Evolutionary conservation across 352 stramenopile genomes (phyloP).

Genomic region (Pythium rishiriense): DNA sequence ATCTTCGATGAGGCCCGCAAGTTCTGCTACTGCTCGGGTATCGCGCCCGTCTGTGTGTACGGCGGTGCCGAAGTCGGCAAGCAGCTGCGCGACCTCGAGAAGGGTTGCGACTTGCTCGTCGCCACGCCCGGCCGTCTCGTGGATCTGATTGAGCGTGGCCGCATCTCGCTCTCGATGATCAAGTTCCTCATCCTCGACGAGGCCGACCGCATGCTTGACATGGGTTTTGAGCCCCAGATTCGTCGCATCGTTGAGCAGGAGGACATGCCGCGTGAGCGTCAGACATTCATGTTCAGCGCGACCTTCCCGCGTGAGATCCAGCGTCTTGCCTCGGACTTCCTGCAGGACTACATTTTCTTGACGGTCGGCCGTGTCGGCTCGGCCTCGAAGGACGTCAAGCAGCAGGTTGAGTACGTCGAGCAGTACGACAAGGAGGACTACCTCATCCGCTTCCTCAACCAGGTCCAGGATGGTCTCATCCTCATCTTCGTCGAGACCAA

Average conservation of each 20-base stretch:
- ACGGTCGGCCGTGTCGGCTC: conserved; percentile 98
- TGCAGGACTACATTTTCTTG: conserved; percentile 99
- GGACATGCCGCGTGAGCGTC: conserved; percentile 95
- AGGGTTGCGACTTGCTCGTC: conserved; percentile 96
- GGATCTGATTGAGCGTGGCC: conserved; percentile 95
- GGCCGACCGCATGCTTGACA: conserved; percentile 99
- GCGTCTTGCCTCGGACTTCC: conserved; percentile 96
- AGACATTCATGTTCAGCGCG: conserved; percentile 99
- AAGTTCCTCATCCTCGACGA: conserved; percentile 98
- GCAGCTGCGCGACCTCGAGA: conserved; percentile 85
- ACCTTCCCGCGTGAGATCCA: conserved; percentile 99
- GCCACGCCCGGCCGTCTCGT: conserved; percentile 97
- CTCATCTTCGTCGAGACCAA: conserved; percentile 99
- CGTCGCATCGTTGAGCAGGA: conserved; percentile 98
- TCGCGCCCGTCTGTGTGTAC: conserved; percentile 95
- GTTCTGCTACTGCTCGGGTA: conserved; percentile 96
- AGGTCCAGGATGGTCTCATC: conserved; percentile 89
- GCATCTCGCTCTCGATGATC: conserved; percentile 90
- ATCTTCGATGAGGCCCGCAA: conserved; percentile 96
- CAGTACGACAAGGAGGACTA: conserved; percentile 96
- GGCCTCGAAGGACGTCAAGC: conserved; percentile 97
- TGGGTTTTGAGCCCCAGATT: conserved; percentile 99
- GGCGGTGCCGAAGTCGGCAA: conserved; percentile 90
- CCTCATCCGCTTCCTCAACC: conserved; percentile 95
- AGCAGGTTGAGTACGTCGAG: conserved; percentile 97